A percentile compares a stretch with the other conserved stretches of the same genome.
phyloP scores from a whole-genome alignment of 2,329 filamentous ascomycete genomes.

The Scedosporium dehoogii region DNA sequence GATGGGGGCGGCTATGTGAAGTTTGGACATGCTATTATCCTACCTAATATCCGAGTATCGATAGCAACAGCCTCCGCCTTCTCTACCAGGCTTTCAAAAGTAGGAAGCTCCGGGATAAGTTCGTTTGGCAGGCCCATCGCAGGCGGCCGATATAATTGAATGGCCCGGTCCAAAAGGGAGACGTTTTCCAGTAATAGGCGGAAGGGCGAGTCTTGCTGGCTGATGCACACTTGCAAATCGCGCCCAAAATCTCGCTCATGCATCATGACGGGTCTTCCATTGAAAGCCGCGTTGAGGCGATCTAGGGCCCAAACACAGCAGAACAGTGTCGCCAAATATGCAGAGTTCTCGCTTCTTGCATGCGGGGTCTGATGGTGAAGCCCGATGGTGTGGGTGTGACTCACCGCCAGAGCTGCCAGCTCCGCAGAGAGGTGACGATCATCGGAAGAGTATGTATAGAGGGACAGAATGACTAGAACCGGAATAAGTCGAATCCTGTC shows the following conservation, averaged over 20 bases:
- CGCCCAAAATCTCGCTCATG: slow-evolving; percentile 6
- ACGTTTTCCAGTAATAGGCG: slow-evolving; percentile 4
- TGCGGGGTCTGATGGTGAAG: not conserved
- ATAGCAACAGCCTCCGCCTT: not conserved
- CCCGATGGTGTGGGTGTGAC: slow-evolving; percentile 2
- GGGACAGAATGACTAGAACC: slow-evolving; percentile 24
- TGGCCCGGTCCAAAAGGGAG: not conserved
- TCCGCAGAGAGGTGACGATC: slow-evolving; percentile 12
- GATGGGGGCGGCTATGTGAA: no score
- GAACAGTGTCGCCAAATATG: slow-evolving; percentile 2
- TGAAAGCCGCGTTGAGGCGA: not conserved
- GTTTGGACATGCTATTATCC: not conserved
- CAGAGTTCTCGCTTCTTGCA: not conserved
- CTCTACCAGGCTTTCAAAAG: slow-evolving; percentile 1
- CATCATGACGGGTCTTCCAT: slow-evolving; percentile 6
- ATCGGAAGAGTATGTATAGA: slow-evolving; percentile 9
- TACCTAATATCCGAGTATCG: slow-evolving; percentile 2
- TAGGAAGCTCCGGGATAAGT: not conserved
- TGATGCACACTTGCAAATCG: slow-evolving; percentile 1
- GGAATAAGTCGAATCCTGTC: slow-evolving; percentile 13
- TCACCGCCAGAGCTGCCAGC: slow-evolving; percentile 5
- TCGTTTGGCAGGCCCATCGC: not conserved
- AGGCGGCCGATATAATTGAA: not conserved
- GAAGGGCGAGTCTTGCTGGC: not conserved
- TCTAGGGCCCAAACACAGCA: slow-evolving; percentile 6